Percentiles rank a stretch among this genome's conserved stretches.
Conservation (phyloP, 2,329 filamentous ascomycete genomes). For the Xylariaceae sp. region DNA sequence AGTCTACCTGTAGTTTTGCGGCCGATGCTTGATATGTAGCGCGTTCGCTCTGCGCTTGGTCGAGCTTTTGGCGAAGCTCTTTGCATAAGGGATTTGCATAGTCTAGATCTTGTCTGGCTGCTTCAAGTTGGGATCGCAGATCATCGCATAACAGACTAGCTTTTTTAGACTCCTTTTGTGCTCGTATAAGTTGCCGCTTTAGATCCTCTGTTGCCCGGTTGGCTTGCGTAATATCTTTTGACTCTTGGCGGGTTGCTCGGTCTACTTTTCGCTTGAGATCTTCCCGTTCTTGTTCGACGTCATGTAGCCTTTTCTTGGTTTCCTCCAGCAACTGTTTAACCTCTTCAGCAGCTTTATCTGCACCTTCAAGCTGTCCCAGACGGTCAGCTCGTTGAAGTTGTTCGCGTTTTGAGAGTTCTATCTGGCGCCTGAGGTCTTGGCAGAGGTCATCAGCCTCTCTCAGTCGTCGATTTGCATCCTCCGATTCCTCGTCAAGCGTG, state of each 20-base stretch:
- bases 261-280: conserved; percentile 38
- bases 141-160: conserved; percentile 56
- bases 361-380: conserved; percentile 32
- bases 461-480: conserved; percentile 59
- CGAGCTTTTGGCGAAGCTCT: conserved; percentile 69
- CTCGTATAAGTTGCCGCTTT: conserved; percentile 39
- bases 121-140: conserved; percentile 37
- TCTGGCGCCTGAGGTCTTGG: conserved; percentile 50
- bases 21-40: conserved; percentile 59
- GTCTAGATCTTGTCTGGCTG: conserved; percentile 33
- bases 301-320: conserved; percentile 70
- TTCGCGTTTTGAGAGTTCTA: conserved; percentile 41
- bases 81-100: conserved; percentile 39
- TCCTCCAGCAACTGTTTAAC: conserved; percentile 54
- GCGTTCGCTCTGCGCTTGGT: conserved; percentile 71
- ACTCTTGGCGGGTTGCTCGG: conserved; percentile 43
- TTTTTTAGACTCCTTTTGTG: conserved; percentile 57
- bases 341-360: conserved; percentile 41
- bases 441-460: conserved; percentile 53
- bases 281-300: conserved; percentile 53
- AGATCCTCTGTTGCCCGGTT: conserved; percentile 33
- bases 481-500: conserved; percentile 68
- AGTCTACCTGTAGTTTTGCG: conserved; percentile 60
- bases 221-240: conserved; percentile 50
- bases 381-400: conserved; percentile 31